Evolutionary conservation across 108 stramenopile species (phyloP).

Genomic region (Cylindrotheca closterium): DNA sequence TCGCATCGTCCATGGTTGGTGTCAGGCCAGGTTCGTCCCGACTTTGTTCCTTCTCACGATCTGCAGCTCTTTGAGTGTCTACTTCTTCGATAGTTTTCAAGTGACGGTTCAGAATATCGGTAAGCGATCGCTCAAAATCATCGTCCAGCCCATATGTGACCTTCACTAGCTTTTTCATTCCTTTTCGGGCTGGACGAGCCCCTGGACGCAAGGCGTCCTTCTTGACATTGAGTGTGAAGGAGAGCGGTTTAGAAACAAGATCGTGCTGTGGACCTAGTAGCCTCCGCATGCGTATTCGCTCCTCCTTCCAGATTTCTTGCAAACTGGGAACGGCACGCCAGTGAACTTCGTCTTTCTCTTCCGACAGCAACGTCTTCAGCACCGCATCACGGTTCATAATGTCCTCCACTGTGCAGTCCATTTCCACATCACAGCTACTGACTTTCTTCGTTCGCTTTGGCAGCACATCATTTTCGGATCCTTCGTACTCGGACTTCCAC

Average conservation of each 20-base stretch:
- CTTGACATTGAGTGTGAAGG: slow-evolving; percentile 76
- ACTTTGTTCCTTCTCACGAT: slow-evolving; percentile 18
- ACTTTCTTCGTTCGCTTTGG: slow-evolving; percentile 44
- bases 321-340: slow-evolving; percentile 90
- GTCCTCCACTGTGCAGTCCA: slow-evolving; percentile 67
- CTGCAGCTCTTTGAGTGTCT: slow-evolving; percentile 12
- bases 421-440: slow-evolving; percentile 76
- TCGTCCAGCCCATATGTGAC: slow-evolving; percentile 66
- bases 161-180: slow-evolving; percentile 59
- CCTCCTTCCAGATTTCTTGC: slow-evolving; percentile 84
- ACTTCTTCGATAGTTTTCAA: slow-evolving; percentile 13
- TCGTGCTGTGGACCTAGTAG: slow-evolving; percentile 68
- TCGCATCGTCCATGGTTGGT: slow-evolving; percentile 5
- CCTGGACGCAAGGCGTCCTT: slow-evolving; percentile 63
- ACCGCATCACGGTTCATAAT: slow-evolving; percentile 68
- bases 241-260: slow-evolving; percentile 50
- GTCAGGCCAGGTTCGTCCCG: slow-evolving; percentile 20
- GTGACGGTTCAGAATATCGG: slow-evolving; percentile 57
- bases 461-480: background rate
- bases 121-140: slow-evolving; percentile 63
- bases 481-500: slow-evolving; percentile 18
- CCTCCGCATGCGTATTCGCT: slow-evolving; percentile 66
- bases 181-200: slow-evolving; percentile 55
- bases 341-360: slow-evolving; percentile 63
- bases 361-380: slow-evolving; percentile 49